Evolutionary conservation across 257 asterid species (phyloP), one percentile per base, ranked within the genome.

Genomic region (Knoxia roxburghii): DNA sequence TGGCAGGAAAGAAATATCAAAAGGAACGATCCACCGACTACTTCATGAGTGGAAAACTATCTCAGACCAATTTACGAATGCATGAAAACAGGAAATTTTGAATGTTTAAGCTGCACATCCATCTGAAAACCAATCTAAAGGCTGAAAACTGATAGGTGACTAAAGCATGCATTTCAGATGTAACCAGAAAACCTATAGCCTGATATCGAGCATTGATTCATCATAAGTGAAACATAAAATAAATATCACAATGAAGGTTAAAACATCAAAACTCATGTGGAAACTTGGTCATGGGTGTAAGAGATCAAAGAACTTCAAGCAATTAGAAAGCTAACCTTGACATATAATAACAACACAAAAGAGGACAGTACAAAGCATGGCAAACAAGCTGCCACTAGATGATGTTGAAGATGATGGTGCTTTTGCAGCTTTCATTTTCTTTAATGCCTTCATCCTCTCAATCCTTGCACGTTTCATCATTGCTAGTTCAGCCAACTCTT

Each of bases 371-470:
- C 88, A 83, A 30, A 92, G 72, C 84, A 86, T 72, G 57, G 97
- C 90, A 14, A 89, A 32, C 49, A 83, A 69, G 80, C 81, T 86
- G 72, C 89, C 89, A 67, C 76, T 75, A 0, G 87, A 76, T 45
- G 46, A 45, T 63, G 88, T 77, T 5, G 85, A n/a, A 1, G 72
- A 51, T 0, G 89, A 73, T 2, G 86, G 70, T 26, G 74, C 76
- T 69, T 86, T 88, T 33, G 89, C 84, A 26, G 84, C 84, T 77
- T 77, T 86, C 81, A 78, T 68, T 78, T 81, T 88, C 92, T 84
- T 90, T 85, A 83, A 61, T 0, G 88, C 93, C 83, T 85, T 93
- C 84, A 85, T 81, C 50, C 96, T 75, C 70, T 92, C 98, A 21
- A 79, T 75, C 76, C 91, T 75, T 5, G 97, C 96, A 11, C 94